Conservation (phyloP, 2,329 filamentous ascomycete genomes). For the Penicillium polonicum region DNA sequence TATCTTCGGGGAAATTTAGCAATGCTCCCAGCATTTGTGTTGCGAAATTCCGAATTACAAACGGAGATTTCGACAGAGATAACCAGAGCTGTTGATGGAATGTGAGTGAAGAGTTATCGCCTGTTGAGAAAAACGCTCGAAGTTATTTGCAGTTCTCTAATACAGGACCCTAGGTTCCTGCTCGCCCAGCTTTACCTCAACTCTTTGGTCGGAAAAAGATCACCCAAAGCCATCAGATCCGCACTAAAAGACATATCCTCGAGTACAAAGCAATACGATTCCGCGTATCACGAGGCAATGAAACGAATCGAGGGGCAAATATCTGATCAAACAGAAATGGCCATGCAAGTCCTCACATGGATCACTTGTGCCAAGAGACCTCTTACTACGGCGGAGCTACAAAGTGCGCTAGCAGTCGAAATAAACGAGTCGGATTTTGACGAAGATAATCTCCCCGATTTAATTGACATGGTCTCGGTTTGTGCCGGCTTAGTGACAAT, state of each 20-base stretch:
- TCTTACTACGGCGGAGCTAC: not conserved
- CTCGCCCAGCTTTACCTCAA: not conserved
- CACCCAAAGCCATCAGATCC: not conserved
- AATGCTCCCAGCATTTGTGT: slow-evolving; percentile 3
- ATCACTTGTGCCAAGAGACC: not conserved
- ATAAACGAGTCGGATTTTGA: not conserved
- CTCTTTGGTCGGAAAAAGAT: not conserved
- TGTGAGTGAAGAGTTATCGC: not conserved
- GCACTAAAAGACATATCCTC: not conserved
- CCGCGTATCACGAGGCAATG: not conserved
- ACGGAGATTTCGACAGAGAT: slow-evolving; percentile 12
- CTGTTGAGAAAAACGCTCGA: too few species aligned
- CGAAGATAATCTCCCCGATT: not conserved
- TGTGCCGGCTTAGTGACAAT: slow-evolving; percentile 1
- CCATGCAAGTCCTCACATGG: not conserved
- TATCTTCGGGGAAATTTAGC: not conserved
- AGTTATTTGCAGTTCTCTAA: not conserved
- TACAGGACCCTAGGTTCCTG: not conserved
- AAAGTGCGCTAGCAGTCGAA: not conserved
- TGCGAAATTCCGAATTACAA: slow-evolving; percentile 11
- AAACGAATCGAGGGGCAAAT: not conserved
- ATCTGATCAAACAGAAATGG: not conserved
- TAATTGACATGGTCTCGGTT: not conserved
- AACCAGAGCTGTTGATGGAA: not conserved
- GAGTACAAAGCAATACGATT: not conserved